phyloP scores from a whole-genome alignment of 1,139 yeast genomes.

The Saccharomyces pastorianus region DNA sequence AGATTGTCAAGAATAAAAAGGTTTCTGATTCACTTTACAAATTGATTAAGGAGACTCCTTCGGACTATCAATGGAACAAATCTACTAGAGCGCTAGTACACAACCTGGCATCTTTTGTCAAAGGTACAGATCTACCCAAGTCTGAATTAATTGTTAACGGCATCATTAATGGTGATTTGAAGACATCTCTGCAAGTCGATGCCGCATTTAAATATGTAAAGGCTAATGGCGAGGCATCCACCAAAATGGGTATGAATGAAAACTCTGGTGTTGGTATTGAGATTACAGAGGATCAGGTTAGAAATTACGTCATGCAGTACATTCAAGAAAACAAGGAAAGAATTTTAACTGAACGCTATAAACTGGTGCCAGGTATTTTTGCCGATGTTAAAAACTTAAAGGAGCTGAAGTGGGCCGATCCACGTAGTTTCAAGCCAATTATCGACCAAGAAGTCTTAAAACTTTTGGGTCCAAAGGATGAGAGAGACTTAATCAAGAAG shows the following conservation, averaged over 20 bases:
- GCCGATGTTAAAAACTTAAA: conserved; percentile 70
- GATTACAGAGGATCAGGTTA: conserved; percentile 59
- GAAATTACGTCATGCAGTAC: conserved; percentile 48
- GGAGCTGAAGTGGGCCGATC: conserved; percentile 84
- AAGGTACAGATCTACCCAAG: conserved; percentile 35
- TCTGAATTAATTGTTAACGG: conserved; percentile 50
- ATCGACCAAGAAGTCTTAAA: conserved; percentile 68
- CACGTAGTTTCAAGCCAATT: conserved; percentile 73
- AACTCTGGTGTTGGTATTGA: conserved; percentile 79
- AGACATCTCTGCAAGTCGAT: conserved; percentile 61
- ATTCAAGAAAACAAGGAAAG: conserved; percentile 50
- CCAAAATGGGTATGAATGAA: conserved; percentile 44
- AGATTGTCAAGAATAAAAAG: conserved; percentile 75
- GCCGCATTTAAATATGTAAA: conserved; percentile 75
- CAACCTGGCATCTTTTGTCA: conserved; percentile 61
- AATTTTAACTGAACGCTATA: conserved; percentile 65
- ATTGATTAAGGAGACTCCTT: conserved; percentile 41
- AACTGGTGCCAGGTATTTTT: conserved; percentile 64
- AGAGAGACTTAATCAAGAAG: conserved; percentile 78
- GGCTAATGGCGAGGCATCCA: conserved; percentile 36
- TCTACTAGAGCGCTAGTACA: conserved; percentile 58
- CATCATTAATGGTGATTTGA: conserved; percentile 55
- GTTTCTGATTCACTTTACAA: conserved; percentile 62
- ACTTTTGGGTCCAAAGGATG: conserved; percentile 89
- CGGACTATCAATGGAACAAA: conserved; percentile 38